Evolutionary conservation across 192 early-diverging fungal species (phyloP).

Genomic region (Jimgerdemannia lactiflua): DNA sequence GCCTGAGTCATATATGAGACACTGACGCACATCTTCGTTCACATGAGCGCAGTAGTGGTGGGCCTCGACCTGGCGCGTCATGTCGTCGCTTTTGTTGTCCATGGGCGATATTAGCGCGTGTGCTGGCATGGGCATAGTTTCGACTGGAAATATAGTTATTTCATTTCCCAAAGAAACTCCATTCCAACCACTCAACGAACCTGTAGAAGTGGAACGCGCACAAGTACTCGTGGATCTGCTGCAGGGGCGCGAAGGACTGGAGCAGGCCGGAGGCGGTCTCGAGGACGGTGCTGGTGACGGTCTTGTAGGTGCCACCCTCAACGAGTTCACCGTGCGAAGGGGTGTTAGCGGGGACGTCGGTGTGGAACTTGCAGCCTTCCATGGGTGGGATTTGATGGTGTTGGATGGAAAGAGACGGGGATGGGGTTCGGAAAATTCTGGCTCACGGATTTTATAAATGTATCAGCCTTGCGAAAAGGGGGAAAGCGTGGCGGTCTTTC

Average conservation of each 20-base stretch:
- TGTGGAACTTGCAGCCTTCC: background rate
- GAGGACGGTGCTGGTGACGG: background rate
- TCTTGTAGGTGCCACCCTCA: background rate
- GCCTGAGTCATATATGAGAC: constrained; percentile 49
- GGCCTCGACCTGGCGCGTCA: constrained; percentile 41
- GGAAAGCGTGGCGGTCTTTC: too few species aligned
- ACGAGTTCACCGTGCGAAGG: background rate
- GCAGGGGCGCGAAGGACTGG: background rate
- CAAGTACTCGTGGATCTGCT: background rate
- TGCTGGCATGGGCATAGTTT: too few species aligned
- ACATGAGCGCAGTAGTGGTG: constrained; percentile 52
- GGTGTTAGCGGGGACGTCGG: background rate
- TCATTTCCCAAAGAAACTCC: background rate
- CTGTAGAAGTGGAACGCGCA: background rate
- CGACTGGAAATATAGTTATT: background rate
- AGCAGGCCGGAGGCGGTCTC: background rate
- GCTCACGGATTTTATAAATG: too few species aligned
- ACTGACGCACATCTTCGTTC: constrained; percentile 51
- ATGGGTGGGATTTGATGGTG: background rate
- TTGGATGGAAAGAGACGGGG: too few species aligned
- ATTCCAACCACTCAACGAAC: background rate
- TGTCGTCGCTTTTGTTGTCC: constrained; percentile 22
- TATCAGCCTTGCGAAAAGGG: too few species aligned
- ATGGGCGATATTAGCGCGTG: background rate
- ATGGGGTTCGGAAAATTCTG: too few species aligned